These are phyloP conservation scores for Globisporangium heterothallicum DNA, from an alignment of 352 stramenopile species.

Conservation along the genomic window DNA sequence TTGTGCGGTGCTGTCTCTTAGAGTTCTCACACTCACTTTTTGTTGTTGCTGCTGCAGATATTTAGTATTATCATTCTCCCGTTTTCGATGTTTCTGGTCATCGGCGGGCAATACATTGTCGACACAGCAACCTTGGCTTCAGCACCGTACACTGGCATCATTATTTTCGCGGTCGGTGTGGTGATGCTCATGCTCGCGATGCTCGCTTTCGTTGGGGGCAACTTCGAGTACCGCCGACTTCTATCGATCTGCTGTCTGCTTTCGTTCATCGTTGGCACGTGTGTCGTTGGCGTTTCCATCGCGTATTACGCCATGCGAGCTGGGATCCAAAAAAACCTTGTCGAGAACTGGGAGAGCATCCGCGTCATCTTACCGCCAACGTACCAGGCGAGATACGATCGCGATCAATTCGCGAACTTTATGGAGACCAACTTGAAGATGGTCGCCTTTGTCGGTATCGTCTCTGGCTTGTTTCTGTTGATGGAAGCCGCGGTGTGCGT, in stretches of 20 bases:
- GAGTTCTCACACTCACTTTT: too few species aligned
- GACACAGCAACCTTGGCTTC: conserved; percentile 57
- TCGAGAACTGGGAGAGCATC: conserved; percentile 50
- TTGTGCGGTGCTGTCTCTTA: too few species aligned
- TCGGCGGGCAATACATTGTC: conserved; percentile 70
- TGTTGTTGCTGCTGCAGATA: conserved; percentile 20
- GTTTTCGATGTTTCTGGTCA: conserved; percentile 60
- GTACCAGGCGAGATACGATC: conserved; percentile 58
- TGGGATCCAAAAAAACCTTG: conserved; percentile 47
- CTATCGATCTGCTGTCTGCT: conserved; percentile 65
- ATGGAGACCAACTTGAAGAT: conserved; percentile 52
- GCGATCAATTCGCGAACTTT: conserved; percentile 49
- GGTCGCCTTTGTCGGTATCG: conserved; percentile 49
- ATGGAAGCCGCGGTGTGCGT: conserved; percentile 43
- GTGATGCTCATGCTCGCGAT: conserved; percentile 52
- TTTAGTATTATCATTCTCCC: conserved; percentile 65
- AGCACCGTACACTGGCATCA: conserved; percentile 64
- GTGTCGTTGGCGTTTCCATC: conserved; percentile 47
- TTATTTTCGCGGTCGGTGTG: conserved; percentile 50
- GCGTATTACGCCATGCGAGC: conserved; percentile 47
- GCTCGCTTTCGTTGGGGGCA: conserved; percentile 60
- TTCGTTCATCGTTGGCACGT: conserved; percentile 41
- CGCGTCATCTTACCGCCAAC: conserved; percentile 64
- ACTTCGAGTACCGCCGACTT: conserved; percentile 75
- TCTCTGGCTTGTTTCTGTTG: conserved; percentile 59